phyloP scores from a whole-genome alignment of 257 asterid genomes.

The Apocynum venetum region DNA sequence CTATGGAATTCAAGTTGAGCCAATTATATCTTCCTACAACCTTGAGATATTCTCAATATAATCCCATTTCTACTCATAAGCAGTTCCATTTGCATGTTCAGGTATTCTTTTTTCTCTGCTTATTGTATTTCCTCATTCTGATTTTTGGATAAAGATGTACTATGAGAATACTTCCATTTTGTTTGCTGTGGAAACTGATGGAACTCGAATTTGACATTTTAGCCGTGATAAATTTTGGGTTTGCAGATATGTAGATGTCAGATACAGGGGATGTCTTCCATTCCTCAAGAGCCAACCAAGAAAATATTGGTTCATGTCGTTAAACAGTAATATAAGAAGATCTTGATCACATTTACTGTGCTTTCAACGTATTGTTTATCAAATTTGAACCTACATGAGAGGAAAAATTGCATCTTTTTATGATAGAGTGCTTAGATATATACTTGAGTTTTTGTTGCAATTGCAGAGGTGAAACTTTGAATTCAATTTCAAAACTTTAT shows the following conservation, averaged over 20 bases:
- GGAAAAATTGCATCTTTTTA: slow-evolving; percentile 1
- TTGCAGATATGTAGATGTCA: slow-evolving; percentile 47
- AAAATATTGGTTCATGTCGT: slow-evolving; percentile 48
- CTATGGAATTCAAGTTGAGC: slow-evolving; percentile 57
- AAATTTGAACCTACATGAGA: slow-evolving; percentile 1
- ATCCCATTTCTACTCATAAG: slow-evolving; percentile 18
- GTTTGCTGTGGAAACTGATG: background rate
- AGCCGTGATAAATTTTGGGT: slow-evolving; percentile 8
- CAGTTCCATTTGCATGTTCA: slow-evolving; percentile 30
- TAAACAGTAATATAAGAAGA: slow-evolving; percentile 31
- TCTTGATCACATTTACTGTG: background rate
- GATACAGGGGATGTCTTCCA: slow-evolving; percentile 42
- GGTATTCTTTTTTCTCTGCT: slow-evolving; percentile 23
- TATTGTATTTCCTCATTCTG: background rate
- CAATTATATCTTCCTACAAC: slow-evolving; percentile 39
- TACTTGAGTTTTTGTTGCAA: background rate
- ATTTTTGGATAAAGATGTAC: background rate
- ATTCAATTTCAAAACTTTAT: slow-evolving; percentile 44
- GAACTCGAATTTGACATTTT: background rate
- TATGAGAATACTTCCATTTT: background rate
- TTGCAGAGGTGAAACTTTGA: slow-evolving; percentile 49
- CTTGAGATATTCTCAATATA: slow-evolving; percentile 29
- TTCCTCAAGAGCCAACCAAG: slow-evolving; percentile 29
- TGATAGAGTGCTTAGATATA: background rate
- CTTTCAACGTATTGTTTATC: background rate